Base-by-base conservation (phyloP, 2,329 filamentous ascomycete genomes). In the Fusarium newnesense region DNA sequence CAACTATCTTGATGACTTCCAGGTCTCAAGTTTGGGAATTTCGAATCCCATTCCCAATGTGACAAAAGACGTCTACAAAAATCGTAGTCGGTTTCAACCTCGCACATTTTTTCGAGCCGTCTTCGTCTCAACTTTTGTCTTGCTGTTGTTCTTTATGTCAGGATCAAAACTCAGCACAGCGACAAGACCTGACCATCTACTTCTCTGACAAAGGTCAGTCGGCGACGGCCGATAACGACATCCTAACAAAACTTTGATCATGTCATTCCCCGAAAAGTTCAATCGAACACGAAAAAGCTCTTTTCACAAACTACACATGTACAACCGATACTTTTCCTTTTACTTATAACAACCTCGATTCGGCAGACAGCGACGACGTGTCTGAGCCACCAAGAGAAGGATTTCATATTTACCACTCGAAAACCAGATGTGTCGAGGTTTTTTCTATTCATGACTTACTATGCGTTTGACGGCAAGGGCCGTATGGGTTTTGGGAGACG, bases 1-100 rank as follows among this genome's bases (percentile, higher is more conserved):
- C 52, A 83, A 86, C 24, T 92, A 91, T 77, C 87, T 92, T 67
- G 83, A 80, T 44, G 79, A 82, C 37, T 90, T 91, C 70, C 79
- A 87, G 12, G 73, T 79, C n/a, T 80, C 80, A 42, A 78, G 84
- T 30, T 80, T 86, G 18, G 72, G 73, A 19, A 70, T 62, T 13
- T 57, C 63, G 15, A 69, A 54, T 52, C 49, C 49, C 26, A 46
- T 30, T 4, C 49, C 49, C 19, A 26, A 34, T 8, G 7, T 24
- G 44, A 19, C 39, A 10, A 74, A 49, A 6, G 66, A 70, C 4
- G 49, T 72, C 8, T 44, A 60, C 26, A 40, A 64, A 11, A 70
- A 54, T n/a, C 70, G 71, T 42, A 76, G 65, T 21, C 75, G 76
- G 9, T 57, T 78, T 18, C 80, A 81, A 52, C 53, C 79, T 15